Conservation (phyloP, 2,329 filamentous ascomycete genomes). For the Sclerotinia spermophila region DNA sequence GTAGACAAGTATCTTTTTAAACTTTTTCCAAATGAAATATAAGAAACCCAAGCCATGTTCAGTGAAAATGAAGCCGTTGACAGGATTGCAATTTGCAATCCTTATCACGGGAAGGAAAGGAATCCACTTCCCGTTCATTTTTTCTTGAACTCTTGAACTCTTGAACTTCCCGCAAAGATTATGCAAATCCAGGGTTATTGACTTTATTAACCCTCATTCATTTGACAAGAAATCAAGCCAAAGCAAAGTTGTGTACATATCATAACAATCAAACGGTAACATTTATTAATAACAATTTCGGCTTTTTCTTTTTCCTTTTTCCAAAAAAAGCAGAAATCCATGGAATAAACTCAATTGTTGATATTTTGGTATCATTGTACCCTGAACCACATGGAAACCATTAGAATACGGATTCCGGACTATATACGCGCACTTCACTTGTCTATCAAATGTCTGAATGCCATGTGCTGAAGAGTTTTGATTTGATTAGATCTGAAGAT, state of each 20-base stretch:
- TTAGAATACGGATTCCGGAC: not conserved
- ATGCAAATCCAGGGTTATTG: not conserved
- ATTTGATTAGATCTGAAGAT: not conserved
- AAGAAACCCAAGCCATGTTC: not conserved
- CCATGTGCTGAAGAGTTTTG: not conserved
- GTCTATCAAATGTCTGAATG: not conserved
- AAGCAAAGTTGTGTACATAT: slow-evolving; percentile 2
- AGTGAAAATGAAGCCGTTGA: slow-evolving; percentile 5
- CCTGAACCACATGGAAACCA: not conserved
- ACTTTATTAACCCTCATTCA: not conserved
- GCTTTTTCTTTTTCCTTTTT: not conserved
- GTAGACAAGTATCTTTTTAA: not conserved
- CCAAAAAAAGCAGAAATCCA: not conserved
- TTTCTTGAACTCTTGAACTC: not conserved
- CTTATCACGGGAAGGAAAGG: slow-evolving; percentile 4
- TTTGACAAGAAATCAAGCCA: not conserved
- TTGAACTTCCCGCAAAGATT: not conserved
- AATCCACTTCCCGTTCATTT: slow-evolving; percentile 11
- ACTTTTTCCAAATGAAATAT: not conserved
- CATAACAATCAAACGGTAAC: not conserved
- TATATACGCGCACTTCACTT: not conserved
- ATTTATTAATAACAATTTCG: not conserved
- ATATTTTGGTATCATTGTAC: not conserved
- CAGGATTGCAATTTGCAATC: slow-evolving; percentile 1
- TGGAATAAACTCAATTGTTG: not conserved